Evolutionary conservation across 176 grass and related monocot genomes (phyloP), one percentile per base, ranked within the genome.

Genomic region (Triticum turgidum): DNA sequence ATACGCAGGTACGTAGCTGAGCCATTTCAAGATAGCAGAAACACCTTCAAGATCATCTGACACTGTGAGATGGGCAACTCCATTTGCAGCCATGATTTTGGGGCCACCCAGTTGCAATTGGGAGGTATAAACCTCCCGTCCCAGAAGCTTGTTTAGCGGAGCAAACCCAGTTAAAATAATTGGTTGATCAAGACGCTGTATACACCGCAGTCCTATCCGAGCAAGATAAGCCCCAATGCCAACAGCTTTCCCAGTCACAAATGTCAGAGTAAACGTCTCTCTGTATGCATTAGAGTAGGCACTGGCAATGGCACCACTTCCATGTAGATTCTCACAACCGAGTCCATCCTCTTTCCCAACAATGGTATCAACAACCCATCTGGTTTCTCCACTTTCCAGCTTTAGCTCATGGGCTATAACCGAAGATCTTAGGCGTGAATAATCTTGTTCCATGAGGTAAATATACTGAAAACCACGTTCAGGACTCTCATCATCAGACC

Each of bases 31-130:
- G 87, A 99, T 93, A 76, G 97, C 86, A 76, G 94, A 94, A 93
- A 96, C 85, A 84, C 97, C 97, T 81, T 99, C 97, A 68, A 99
- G 93, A 90, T 99, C 97, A 91, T 99, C 97, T 64, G 92, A 86
- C 65, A 99, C 97, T 20, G 97, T 99, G 68, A 96, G 91, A 88
- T 99, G 97, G 22, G 91, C 94, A 29, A 99, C 97, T 62, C 97
- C 97, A 87, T 99, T 99, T 84, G 97, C 96, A 34, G 90, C 97
- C 97, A 99, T 99, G 58, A 99, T 99, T 87, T 99, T 99, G 63
- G 97, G 97, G 41, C 97, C 97, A 91, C 97, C 97, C 65, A 99
- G 49, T 86, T 99, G 97, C 94, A 99, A 94, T 72, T 99, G 97
- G 15, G 97, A 99, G 84, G 90, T 99, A 84, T 99, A 99, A 18